These are phyloP conservation scores for Ustilago loliicola DNA, from an alignment of 1,284 basidiomycete species.

Conservation along the genomic window DNA sequence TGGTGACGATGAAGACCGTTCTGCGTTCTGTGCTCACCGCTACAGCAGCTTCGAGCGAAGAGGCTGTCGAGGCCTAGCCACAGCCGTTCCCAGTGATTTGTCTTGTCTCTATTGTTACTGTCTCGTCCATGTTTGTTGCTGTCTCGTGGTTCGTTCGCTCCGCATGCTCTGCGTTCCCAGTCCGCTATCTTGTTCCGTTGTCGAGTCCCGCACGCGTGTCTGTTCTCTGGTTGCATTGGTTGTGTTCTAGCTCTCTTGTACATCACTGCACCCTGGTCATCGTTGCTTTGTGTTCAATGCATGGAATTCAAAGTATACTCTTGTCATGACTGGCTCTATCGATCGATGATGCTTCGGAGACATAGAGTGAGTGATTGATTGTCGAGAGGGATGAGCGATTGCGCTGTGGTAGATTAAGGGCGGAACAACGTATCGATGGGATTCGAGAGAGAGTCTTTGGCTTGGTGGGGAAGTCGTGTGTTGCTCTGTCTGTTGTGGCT, in stretches of 20 bases:
- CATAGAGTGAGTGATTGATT: too few relatives aligned
- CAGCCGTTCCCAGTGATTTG: too few relatives aligned
- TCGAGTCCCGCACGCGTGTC: neutral
- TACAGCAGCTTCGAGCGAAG: conserved; percentile 18
- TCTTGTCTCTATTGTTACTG: neutral
- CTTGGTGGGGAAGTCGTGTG: too few relatives aligned
- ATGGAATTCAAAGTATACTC: too few relatives aligned
- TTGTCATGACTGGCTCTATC: too few relatives aligned
- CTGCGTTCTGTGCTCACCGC: conserved; percentile 36
- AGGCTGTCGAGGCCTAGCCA: conserved; percentile 24
- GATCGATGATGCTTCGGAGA: too few relatives aligned
- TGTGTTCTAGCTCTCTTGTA: neutral
- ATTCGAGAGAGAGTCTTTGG: too few relatives aligned
- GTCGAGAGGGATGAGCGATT: too few relatives aligned
- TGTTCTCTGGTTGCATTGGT: neutral
- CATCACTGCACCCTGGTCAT: neutral
- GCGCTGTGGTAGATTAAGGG: too few relatives aligned
- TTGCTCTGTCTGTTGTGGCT: neutral
- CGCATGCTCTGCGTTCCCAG: neutral
- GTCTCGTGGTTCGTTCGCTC: neutral
- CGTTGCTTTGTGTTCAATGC: neutral
- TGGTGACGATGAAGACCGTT: conserved; percentile 44
- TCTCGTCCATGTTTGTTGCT: conserved; percentile 1
- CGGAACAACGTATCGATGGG: too few relatives aligned
- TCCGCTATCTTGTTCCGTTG: neutral